Evolutionary conservation across 306 rosid species (phyloP), one percentile per base, ranked within the genome.

Genomic region (barrel medic (Medicago truncatula)): DNA sequence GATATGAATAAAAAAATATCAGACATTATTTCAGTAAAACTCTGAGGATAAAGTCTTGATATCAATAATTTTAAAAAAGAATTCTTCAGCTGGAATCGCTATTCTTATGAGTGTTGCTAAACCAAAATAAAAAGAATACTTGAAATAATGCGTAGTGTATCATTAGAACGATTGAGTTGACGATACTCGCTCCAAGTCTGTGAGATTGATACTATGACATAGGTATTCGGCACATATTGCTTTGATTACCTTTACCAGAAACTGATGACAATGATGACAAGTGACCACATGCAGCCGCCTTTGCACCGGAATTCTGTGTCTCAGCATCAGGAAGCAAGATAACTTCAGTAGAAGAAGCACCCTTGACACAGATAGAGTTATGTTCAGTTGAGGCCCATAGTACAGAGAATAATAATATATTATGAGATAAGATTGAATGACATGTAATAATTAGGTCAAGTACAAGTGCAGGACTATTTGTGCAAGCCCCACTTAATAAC

Each of bases 221-320:
- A 65, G 72, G 71, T 52, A 68, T 61, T 71, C 54, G 76, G 59
- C 49, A 38, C 49, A 62, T 31, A 16, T 71, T 44, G 57, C 70
- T 70, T 81, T 61, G 21, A 54, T 63, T 64, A 95, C 97, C 96
- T 89, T 87, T 90, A 53, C 87, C 85, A 65, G 99, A 92, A 76
- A 72, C 73, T 46, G 87, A 76, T 14, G 99, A 91, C 84, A 95
- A 83, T 47, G 92, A 89, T 64, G 96, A 86, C 79, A 95, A 84
- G 78, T 65, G 87, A 77, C 97, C 90, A 75, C 99, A 95, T 21
- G 97, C 88, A n/a, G 97, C 88, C 70, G 99, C 97, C 85, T 95
- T 95, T 63, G 97, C 93, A 20, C 99, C 99, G 7, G 96, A 89
- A 88, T 87, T 85, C 73, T 83, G 76, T 56, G 86, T 78, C 63